Conservation (phyloP, 1,284 basidiomycete species). For the Serendipita sp. region DNA sequence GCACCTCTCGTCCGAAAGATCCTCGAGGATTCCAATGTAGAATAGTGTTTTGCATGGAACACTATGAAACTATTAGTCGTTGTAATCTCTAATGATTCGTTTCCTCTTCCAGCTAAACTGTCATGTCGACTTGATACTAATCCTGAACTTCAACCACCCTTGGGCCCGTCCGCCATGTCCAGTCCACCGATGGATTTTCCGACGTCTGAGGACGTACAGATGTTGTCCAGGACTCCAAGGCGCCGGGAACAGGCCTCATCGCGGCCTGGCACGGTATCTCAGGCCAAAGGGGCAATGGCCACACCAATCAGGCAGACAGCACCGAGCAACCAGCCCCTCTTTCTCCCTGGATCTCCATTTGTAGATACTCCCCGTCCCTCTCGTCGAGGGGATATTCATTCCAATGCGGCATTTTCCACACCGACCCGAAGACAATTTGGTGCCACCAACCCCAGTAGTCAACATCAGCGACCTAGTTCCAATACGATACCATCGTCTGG, state of each 20-base stretch:
- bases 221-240: not conserved
- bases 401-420: conserved; percentile 53
- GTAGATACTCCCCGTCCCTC: conserved; percentile 36
- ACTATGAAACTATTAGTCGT: not conserved
- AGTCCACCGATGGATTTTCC: conserved; percentile 16
- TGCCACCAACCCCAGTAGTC: conserved; percentile 17
- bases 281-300: conserved; percentile 8
- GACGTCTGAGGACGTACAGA: conserved; percentile 15
- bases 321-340: conserved; percentile 31
- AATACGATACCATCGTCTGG: conserved; percentile 51
- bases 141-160: too few relatives aligned
- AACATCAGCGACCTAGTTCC: conserved; percentile 20
- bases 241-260: not conserved
- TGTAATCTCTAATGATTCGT: too few relatives aligned
- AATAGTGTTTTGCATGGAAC: not conserved
- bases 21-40: conserved; percentile 15
- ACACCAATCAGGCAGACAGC: conserved; percentile 10
- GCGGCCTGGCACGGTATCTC: conserved; percentile 9
- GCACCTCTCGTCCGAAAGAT: conserved; percentile 57
- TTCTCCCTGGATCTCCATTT: conserved; percentile 43
- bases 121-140: too few relatives aligned
- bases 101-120: too few relatives aligned
- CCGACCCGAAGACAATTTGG: conserved; percentile 27
- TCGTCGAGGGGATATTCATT: conserved; percentile 73
- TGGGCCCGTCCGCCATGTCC: not conserved